Evolutionary conservation across 768 basidiomycete genomes (phyloP).

Genomic region (Pisolithus microcarpus): DNA sequence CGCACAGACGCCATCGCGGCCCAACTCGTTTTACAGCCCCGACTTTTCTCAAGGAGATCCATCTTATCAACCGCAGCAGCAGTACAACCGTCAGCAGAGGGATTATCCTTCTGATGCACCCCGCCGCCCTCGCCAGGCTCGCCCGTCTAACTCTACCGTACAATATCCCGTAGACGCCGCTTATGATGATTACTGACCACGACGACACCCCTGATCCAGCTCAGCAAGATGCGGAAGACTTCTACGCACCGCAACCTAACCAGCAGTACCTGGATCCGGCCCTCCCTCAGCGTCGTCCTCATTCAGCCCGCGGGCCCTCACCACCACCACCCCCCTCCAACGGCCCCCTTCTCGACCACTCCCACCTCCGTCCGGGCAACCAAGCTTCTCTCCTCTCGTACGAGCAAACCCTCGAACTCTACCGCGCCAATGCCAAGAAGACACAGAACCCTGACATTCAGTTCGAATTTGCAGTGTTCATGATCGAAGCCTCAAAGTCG

Average conservation of each 20-base stretch:
- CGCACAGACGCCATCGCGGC: constrained; percentile 28
- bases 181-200: constrained; percentile 25
- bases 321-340: constrained; percentile 44
- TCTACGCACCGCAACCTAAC: constrained; percentile 19
- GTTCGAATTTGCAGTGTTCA: constrained; percentile 98
- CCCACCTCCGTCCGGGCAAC: constrained; percentile 88
- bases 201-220: constrained; percentile 33
- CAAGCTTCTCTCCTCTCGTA: constrained; percentile 90
- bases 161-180: constrained; percentile 26
- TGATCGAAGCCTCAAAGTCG: constrained; percentile 94
- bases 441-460: constrained; percentile 96
- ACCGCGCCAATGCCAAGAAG: constrained; percentile 97
- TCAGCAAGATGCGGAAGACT: constrained; percentile 38
- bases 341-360: constrained; percentile 77
- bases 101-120: constrained; percentile 9
- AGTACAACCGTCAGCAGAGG: constrained; percentile 4
- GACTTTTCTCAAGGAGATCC: constrained; percentile 13
- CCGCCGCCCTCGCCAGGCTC: constrained; percentile 15
- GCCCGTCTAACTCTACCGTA: constrained; percentile 13
- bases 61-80: constrained; percentile 4
- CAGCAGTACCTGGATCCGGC: constrained; percentile 24
- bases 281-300: constrained; percentile 34
- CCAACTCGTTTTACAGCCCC: constrained; percentile 28
- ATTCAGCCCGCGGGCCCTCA: constrained; percentile 60
- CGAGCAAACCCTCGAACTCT: constrained; percentile 93